phyloP scores from a whole-genome alignment of 116 monocot genomes.

The Thalassia testudinum region DNA sequence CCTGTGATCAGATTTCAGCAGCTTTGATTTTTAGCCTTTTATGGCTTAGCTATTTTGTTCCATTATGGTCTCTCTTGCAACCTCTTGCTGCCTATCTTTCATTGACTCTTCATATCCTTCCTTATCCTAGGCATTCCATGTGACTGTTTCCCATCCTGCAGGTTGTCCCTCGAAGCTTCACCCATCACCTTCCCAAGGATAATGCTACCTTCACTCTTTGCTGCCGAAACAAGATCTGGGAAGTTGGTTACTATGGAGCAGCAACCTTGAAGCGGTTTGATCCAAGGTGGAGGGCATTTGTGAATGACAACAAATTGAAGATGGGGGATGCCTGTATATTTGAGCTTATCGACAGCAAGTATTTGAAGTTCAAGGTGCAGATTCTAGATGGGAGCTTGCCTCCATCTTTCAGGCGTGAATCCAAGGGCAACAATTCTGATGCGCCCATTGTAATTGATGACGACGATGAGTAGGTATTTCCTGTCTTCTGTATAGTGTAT shows the following conservation, averaged over 20 bases:
- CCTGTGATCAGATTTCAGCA: no score
- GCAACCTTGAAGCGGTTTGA: conserved; percentile 14
- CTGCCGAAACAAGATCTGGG: conserved; percentile 18
- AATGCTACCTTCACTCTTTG: conserved; percentile 6
- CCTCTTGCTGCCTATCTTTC: not conserved
- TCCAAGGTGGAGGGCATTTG: conserved; percentile 24
- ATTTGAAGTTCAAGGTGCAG: conserved; percentile 24
- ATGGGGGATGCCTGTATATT: conserved; percentile 44
- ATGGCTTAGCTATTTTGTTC: no score
- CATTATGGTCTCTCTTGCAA: not conserved
- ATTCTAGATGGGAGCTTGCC: conserved; percentile 28
- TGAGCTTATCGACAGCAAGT: conserved; percentile 25
- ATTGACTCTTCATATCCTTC: no score
- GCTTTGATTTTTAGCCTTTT: no score
- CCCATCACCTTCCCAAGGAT: conserved; percentile 9
- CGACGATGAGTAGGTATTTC: no score
- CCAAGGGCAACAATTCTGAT: conserved; percentile 3
- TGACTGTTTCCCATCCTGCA: not conserved
- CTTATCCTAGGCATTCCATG: not conserved
- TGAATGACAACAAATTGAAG: conserved; percentile 22
- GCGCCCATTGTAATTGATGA: conserved; percentile 17
- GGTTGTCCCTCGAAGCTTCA: conserved; percentile 23
- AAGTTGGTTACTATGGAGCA: conserved; percentile 19
- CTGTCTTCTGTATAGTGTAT: no score
- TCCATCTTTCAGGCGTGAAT: not conserved